Conservation (phyloP, 2,329 filamentous ascomycete species). For the Colletotrichum magnum region DNA sequence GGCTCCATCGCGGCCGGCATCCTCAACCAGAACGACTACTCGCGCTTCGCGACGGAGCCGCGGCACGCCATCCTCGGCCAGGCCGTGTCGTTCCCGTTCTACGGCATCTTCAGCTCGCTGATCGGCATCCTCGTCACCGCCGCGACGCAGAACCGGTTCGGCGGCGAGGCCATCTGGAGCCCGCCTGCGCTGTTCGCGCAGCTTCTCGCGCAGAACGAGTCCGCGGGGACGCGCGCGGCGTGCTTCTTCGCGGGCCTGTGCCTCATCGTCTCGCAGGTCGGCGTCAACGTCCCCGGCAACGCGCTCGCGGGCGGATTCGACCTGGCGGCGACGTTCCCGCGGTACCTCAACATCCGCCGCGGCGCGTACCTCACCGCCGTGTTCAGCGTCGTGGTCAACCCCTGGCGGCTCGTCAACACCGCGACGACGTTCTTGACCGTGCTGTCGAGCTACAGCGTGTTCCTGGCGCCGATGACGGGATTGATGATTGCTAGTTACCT, state of each 20-base stretch:
- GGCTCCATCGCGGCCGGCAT: conserved; percentile 56
- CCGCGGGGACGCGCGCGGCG: conserved; percentile 52
- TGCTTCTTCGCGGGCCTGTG: conserved; percentile 56
- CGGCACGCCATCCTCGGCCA: conserved; percentile 54
- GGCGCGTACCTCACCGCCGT: conserved; percentile 55
- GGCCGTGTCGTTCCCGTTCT: conserved; percentile 52
- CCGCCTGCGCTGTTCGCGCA: conserved; percentile 52
- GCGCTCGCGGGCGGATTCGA: conserved; percentile 56
- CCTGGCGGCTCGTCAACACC: conserved; percentile 55
- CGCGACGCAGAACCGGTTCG: conserved; percentile 54
- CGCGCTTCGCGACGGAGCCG: conserved; percentile 51
- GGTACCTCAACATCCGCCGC: conserved; percentile 55
- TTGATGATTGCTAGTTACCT: conserved; percentile 55
- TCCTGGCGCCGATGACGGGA: conserved; percentile 56
- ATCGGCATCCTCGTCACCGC: conserved; percentile 58
- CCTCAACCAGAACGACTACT: conserved; percentile 56
- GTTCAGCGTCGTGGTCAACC: conserved; percentile 54
- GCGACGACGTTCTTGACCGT: conserved; percentile 54
- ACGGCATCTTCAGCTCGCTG: conserved; percentile 52
- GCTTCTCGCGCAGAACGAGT: conserved; percentile 48
- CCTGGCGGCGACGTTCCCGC: conserved; percentile 54
- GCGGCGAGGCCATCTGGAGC: conserved; percentile 54
- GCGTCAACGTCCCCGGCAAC: conserved; percentile 55
- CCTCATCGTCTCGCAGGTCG: conserved; percentile 53
- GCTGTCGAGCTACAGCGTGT: conserved; percentile 54